A percentile compares a stretch with the other conserved stretches of the same genome.
Conservation (phyloP, 495 filamentous ascomycete species). For the Aspergillus sclerotiicarbonarius region DNA sequence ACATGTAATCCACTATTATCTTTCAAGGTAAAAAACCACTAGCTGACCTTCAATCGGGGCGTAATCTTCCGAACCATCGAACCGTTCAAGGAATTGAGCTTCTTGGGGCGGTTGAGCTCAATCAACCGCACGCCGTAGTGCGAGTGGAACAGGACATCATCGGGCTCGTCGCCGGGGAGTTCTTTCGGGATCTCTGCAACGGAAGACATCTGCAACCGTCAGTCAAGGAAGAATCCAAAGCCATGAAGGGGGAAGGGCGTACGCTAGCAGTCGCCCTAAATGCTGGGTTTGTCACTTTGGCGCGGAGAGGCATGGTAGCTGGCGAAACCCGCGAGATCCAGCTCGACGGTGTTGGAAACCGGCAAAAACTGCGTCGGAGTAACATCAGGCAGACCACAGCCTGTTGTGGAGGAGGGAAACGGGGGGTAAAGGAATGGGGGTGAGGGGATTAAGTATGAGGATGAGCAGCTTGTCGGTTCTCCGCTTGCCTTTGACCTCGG, state of each 20-base stretch:
- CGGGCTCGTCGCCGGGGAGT: conserved; percentile 65
- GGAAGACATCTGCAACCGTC: conserved; percentile 55
- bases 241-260: conserved; percentile 8
- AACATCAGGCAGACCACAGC: conserved; percentile 47
- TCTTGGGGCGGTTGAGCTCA: conserved; percentile 88
- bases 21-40: not conserved
- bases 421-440: conserved; percentile 16
- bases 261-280: conserved; percentile 48
- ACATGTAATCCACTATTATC: not conserved
- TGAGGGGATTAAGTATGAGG: conserved; percentile 14
- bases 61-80: conserved; percentile 94
- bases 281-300: conserved; percentile 70
- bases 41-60: conserved; percentile 66
- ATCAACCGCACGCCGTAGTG: conserved; percentile 87
- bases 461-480: conserved; percentile 24
- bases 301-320: conserved; percentile 78
- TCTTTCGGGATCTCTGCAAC: conserved; percentile 48
- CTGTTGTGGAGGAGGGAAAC: conserved; percentile 20
- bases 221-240: not conserved
- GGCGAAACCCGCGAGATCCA: conserved; percentile 49
- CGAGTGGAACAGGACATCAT: conserved; percentile 89
- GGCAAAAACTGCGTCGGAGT: conserved; percentile 45
- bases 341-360: conserved; percentile 50
- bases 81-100: conserved; percentile 84
- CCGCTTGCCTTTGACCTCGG: conserved; percentile 25